A percentile compares a stretch with the other conserved stretches of the same genome.
These are phyloP conservation scores for Volvox reticuliferus DNA, from an alignment of 139 green algal genomes.

Conservation along the genomic window DNA sequence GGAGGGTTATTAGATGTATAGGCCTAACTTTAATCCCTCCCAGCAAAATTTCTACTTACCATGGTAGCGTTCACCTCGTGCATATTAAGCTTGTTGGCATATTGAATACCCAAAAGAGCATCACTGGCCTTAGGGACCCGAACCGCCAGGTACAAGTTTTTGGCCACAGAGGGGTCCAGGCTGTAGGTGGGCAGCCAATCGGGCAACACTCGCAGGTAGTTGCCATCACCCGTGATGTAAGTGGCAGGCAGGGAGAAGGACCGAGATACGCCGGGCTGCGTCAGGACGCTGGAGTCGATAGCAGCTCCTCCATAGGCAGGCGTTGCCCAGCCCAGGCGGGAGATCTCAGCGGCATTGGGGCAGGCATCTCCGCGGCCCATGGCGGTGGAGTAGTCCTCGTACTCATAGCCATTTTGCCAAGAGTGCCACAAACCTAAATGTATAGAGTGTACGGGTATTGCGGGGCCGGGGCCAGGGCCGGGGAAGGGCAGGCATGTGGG, in stretches of 20 bases:
- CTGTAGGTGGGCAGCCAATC: background rate
- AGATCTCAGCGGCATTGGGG: conserved; percentile 26
- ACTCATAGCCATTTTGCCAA: conserved; percentile 5
- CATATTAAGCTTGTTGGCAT: background rate
- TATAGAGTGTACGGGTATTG: background rate
- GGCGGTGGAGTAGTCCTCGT: conserved; percentile 17
- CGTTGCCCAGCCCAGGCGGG: background rate
- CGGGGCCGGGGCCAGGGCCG: background rate
- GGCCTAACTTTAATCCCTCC: background rate
- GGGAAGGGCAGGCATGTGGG: background rate
- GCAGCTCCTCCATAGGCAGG: background rate
- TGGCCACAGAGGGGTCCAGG: background rate
- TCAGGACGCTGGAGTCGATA: background rate
- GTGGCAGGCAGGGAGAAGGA: conserved; percentile 29
- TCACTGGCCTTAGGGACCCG: background rate
- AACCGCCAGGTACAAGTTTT: conserved; percentile 9
- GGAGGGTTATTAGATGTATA: too few species aligned
- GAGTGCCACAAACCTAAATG: conserved; percentile 3
- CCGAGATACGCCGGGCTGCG: background rate
- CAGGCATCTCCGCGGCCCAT: conserved; percentile 37
- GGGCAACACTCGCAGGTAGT: background rate
- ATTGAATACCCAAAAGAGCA: background rate
- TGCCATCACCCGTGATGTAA: background rate
- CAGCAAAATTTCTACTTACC: background rate
- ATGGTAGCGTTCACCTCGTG: background rate